phyloP scores from a whole-genome alignment of 768 basidiomycete species.

The Russula sp. region DNA sequence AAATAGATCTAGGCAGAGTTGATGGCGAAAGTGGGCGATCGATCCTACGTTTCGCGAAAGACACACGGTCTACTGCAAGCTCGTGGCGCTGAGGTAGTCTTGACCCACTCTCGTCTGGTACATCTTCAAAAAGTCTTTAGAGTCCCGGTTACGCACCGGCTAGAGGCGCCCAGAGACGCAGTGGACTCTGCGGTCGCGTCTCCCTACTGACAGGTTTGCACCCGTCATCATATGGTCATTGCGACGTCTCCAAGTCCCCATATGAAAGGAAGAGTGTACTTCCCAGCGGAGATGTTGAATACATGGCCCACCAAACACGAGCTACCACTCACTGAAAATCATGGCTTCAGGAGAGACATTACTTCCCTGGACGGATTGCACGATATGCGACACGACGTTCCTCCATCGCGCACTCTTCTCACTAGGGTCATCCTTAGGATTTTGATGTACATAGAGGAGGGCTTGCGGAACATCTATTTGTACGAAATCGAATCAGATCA shows the following conservation, averaged over 20 bases:
- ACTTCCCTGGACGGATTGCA: not conserved
- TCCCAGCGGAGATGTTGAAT: not conserved
- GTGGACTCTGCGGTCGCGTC: slow-evolving; percentile 5
- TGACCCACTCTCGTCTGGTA: too few species aligned
- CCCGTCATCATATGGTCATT: slow-evolving; percentile 7
- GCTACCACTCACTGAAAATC: slow-evolving; percentile 7
- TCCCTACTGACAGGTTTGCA: not conserved
- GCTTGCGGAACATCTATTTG: slow-evolving; percentile 11
- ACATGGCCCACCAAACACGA: not conserved
- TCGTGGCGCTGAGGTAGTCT: too few species aligned
- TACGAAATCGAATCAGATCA: not conserved
- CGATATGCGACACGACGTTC: not conserved
- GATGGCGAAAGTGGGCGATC: too few species aligned
- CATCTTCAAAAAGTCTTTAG: not conserved
- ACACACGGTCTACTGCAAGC: too few species aligned
- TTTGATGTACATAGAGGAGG: slow-evolving; percentile 6
- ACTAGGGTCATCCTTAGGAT: slow-evolving; percentile 8
- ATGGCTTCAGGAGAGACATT: slow-evolving; percentile 6
- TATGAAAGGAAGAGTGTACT: slow-evolving; percentile 17
- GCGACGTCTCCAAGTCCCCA: slow-evolving; percentile 11
- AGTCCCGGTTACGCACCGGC: not conserved
- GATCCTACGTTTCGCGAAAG: too few species aligned
- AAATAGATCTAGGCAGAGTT: too few species aligned
- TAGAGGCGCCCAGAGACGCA: not conserved
- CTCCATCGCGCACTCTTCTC: slow-evolving; percentile 9